phyloP scores from a whole-genome alignment of 352 stramenopile species.

The Blastocystis sp. region DNA sequence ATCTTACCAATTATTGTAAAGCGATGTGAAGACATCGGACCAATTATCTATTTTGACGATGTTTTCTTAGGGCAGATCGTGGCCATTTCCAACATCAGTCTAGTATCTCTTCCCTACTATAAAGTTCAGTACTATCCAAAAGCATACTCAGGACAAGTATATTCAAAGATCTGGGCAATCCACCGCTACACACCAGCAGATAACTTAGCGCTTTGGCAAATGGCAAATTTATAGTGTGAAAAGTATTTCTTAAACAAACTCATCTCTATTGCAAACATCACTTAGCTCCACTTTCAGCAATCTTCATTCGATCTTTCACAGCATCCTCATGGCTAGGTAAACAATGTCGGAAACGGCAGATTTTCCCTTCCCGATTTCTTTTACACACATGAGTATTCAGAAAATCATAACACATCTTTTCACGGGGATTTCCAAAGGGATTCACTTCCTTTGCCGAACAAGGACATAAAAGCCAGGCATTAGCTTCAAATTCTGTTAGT shows the following conservation, averaged over 20 bases:
- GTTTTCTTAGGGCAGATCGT: slow-evolving; percentile 55
- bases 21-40: slow-evolving; percentile 25
- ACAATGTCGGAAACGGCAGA: slow-evolving; percentile 65
- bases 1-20: slow-evolving; percentile 41
- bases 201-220: slow-evolving; percentile 58
- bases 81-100: slow-evolving; percentile 18
- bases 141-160: background rate
- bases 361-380: slow-evolving; percentile 43
- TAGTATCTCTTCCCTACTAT: slow-evolving; percentile 33
- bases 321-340: background rate
- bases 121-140: slow-evolving; percentile 35
- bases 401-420: slow-evolving; percentile 66
- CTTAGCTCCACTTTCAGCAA: background rate
- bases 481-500: slow-evolving; percentile 5
- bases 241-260: background rate
- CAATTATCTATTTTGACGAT: slow-evolving; percentile 62
- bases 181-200: slow-evolving; percentile 38
- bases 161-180: slow-evolving; percentile 40
- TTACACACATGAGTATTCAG: slow-evolving; percentile 50
- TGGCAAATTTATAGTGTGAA: background rate
- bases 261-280: background rate
- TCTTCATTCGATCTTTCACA: background rate
- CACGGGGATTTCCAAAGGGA: background rate
- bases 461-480: background rate
- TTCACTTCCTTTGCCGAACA: slow-evolving; percentile 17